A percentile compares a stretch with the other conserved stretches of the same genome.
These are phyloP conservation scores for Cladosporium sp. DNA, from an alignment of 2,329 filamentous ascomycete genomes.

Conservation along the genomic window DNA sequence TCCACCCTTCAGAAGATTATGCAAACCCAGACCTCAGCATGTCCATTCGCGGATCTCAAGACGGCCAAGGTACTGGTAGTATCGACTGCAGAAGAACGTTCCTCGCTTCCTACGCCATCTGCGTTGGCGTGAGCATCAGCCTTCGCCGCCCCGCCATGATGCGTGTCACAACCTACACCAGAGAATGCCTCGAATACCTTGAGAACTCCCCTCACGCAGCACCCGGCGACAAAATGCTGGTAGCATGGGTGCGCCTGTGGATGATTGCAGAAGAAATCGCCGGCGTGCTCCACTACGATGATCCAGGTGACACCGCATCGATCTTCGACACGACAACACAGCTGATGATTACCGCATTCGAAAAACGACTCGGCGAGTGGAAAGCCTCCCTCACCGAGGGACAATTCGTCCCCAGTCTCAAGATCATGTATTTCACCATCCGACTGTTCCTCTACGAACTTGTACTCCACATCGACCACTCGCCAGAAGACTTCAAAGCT, in stretches of 20 bases:
- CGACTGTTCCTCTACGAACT: constrained; percentile 74
- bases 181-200: constrained; percentile 54
- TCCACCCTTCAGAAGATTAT: constrained; percentile 24
- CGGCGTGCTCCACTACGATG: constrained; percentile 62
- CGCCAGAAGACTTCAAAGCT: constrained; percentile 47
- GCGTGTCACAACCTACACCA: constrained; percentile 57
- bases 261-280: constrained; percentile 64
- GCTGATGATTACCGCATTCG: constrained; percentile 60
- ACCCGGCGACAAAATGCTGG: constrained; percentile 54
- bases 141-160: constrained; percentile 58
- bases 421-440: constrained; percentile 60
- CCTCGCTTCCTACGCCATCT: constrained; percentile 56
- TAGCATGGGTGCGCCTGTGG: constrained; percentile 56
- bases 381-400: constrained; percentile 44
- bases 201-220: constrained; percentile 51
- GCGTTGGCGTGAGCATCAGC: constrained; percentile 57
- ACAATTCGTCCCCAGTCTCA: constrained; percentile 44
- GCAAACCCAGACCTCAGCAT: constrained; percentile 25
- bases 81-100: constrained; percentile 55
- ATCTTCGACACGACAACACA: constrained; percentile 61
- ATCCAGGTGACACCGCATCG: constrained; percentile 48
- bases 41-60: constrained; percentile 16
- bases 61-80: constrained; percentile 46
- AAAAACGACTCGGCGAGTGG: constrained; percentile 60
- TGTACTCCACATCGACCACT: constrained; percentile 61